Base-by-base conservation (phyloP, 179 eudicot species). In the Vitellaria paradoxa region DNA sequence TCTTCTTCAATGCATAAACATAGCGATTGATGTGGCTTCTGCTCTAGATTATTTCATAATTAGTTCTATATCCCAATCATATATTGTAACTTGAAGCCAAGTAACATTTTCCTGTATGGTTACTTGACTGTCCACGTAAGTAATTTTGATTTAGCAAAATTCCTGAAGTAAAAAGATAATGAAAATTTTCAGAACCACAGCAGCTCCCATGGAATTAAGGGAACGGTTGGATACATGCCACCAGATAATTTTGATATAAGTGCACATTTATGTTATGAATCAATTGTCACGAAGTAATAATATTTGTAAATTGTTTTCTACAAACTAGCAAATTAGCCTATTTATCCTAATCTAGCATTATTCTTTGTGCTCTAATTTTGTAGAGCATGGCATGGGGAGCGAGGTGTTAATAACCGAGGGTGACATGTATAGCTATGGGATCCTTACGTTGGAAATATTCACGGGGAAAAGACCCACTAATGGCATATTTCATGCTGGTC, bases 401-500 rank as follows among this genome's bases (percentile, higher is more conserved):
- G 53, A 55, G 62, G 70, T 76, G 60, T 75, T 82, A 64, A 64
- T 82, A 64, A 64, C 63, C 9, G 26, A 45, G 15, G 82, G 85
- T 24, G 85, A 82, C 64, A 79, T 79, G 4, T 82, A 82, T 50
- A 75, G 80, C 52, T 79, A 20, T 70, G 85, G 85, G 68, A 82
- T 82, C 18, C 56, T 82, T 12, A 56, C 78, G 72, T 57, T 82
- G 59, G 85, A 82, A 42, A 74, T 82, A 79, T 61, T 82, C 37
- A 75, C 76, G 17, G 76, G 78, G 7, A 78, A 64, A 50, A 74
- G 78, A 63, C 84, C 84, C 20, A 77, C 79, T 37, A 68, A 78
- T 56, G 63, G n/a, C 50, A 52, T 74, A 37, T 78, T 82, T 45
- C 45, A 65, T 13, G 77, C 75, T 62, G 77, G 62, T 42, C n/a